phyloP scores from a whole-genome alignment of 768 basidiomycete genomes.

The Boletus vinaceobasis region DNA sequence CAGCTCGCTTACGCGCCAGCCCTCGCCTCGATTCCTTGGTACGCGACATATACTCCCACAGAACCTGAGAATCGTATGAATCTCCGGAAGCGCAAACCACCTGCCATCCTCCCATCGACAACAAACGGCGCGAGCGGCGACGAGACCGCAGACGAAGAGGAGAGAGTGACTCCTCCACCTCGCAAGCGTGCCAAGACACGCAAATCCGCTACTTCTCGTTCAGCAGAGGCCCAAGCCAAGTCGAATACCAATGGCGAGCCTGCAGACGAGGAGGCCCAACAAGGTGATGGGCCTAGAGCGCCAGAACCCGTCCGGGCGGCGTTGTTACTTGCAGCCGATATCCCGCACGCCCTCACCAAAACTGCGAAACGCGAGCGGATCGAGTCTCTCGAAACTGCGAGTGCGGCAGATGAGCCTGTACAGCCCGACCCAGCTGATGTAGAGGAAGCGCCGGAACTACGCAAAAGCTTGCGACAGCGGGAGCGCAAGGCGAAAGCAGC shows the following conservation, averaged over 20 bases:
- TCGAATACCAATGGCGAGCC: conserved; percentile 3
- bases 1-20: conserved; percentile 28
- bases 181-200: conserved; percentile 31
- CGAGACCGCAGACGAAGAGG: conserved; percentile 31
- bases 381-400: conserved; percentile 11
- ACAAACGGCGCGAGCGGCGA: conserved; percentile 36
- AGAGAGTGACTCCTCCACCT: conserved; percentile 26
- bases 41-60: conserved; percentile 28
- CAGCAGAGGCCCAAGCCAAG: conserved; percentile 4
- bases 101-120: conserved; percentile 13
- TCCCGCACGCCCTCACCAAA: conserved; percentile 2
- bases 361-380: conserved; percentile 24
- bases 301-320: conserved; percentile 1
- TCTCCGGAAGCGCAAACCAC: conserved; percentile 32
- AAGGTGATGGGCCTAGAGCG: neutral
- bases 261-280: conserved; percentile 3
- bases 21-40: conserved; percentile 27
- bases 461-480: conserved; percentile 31
- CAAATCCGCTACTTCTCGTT: conserved; percentile 14
- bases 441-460: conserved; percentile 22
- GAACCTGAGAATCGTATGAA: conserved; percentile 33
- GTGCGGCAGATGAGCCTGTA: conserved; percentile 7
- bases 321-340: conserved; percentile 21
- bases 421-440: conserved; percentile 13
- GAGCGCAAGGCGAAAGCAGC: conserved; percentile 24